Percentiles rank a stretch among this genome's conserved stretches.
Conservation (phyloP, 352 stramenopile genomes). For the Globisporangium paddicum region DNA sequence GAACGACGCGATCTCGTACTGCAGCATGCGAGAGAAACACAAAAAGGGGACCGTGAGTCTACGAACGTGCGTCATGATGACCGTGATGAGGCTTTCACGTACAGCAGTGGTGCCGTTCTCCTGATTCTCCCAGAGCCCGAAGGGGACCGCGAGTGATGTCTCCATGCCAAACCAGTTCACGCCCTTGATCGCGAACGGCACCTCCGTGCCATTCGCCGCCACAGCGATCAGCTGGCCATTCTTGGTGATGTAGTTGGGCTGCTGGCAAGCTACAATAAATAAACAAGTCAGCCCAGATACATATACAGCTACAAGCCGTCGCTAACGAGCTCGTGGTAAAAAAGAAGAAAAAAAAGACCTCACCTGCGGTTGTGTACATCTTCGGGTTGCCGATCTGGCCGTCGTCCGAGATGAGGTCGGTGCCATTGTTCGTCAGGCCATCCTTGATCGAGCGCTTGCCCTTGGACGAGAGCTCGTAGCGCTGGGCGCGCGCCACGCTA, state of each 20-base stretch:
- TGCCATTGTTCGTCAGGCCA: constrained; percentile 9
- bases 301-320: too few species aligned
- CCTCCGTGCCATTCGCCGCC: constrained; percentile 58
- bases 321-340: neutral
- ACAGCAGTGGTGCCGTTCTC: constrained; percentile 68
- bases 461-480: constrained; percentile 9
- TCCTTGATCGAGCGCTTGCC: constrained; percentile 21
- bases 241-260: constrained; percentile 77
- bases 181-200: constrained; percentile 68
- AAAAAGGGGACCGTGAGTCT: neutral
- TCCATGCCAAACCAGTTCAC: constrained; percentile 84
- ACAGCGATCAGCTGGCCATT: constrained; percentile 57
- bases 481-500: constrained; percentile 5
- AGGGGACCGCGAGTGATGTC: constrained; percentile 52
- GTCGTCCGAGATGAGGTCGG: constrained; percentile 47
- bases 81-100: constrained; percentile 3
- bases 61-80: neutral
- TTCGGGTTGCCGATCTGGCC: constrained; percentile 49
- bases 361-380: constrained; percentile 22
- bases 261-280: constrained; percentile 31
- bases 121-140: constrained; percentile 75
- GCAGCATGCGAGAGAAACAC: neutral
- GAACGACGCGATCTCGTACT: constrained; percentile 79
- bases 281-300: neutral
- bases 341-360: constrained; percentile 1